These are phyloP conservation scores for Colletotrichum sidae DNA, from an alignment of 2,329 filamentous ascomycete species.

Conservation along the genomic window DNA sequence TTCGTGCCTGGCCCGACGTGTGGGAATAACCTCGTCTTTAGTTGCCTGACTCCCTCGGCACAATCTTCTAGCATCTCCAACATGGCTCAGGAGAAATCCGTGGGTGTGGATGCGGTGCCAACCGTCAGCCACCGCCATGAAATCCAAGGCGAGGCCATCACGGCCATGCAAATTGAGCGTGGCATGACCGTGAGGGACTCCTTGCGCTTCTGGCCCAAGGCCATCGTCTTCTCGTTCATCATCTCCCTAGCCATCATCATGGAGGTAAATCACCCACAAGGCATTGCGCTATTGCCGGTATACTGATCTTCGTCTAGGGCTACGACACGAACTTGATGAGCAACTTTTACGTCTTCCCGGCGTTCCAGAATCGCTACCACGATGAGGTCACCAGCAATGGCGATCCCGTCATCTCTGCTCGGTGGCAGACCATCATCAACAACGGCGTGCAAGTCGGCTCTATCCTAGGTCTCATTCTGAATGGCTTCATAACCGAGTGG, in stretches of 20 bases:
- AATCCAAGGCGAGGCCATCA: conserved; percentile 28
- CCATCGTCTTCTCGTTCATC: conserved; percentile 39
- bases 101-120: conserved; percentile 27
- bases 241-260: conserved; percentile 44
- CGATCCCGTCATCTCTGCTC: conserved; percentile 58
- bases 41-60: background rate
- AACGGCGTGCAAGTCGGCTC: conserved; percentile 58
- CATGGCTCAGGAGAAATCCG: conserved; percentile 32
- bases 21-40: conserved; percentile 31
- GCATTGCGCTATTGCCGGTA: background rate
- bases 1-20: background rate
- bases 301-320: conserved; percentile 41
- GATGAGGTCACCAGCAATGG: conserved; percentile 49
- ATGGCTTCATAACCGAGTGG: conserved; percentile 58
- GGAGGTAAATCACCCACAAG: conserved; percentile 35
- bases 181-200: conserved; percentile 40
- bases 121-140: conserved; percentile 28
- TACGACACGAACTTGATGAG: conserved; percentile 50
- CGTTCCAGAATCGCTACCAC: conserved; percentile 51
- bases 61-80: background rate
- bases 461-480: conserved; percentile 60
- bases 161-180: conserved; percentile 39
- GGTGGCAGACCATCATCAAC: conserved; percentile 63
- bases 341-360: conserved; percentile 52
- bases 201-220: conserved; percentile 40